Evolutionary conservation across 2,329 filamentous ascomycete genomes (phyloP).

Genomic region (Botrytis aclada): DNA sequence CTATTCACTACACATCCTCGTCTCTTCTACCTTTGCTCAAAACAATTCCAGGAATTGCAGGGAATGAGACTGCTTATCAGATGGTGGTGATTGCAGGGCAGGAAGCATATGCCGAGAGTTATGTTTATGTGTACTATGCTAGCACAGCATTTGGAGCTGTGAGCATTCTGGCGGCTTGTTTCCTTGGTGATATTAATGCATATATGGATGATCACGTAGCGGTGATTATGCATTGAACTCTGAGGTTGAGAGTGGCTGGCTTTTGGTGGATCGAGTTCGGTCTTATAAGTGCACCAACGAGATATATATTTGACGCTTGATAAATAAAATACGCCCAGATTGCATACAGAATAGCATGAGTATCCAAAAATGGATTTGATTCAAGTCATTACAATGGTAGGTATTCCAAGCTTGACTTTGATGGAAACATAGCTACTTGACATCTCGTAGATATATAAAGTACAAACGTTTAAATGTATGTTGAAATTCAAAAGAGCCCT

Average conservation of each 20-base stretch:
- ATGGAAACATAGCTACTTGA: neutral
- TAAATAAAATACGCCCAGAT: neutral
- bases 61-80: constrained; percentile 47
- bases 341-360: neutral
- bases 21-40: constrained; percentile 41
- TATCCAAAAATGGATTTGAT: neutral
- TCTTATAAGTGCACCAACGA: neutral
- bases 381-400: neutral
- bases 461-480: neutral
- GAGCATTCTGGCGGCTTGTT: constrained; percentile 53
- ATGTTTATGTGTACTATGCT: constrained; percentile 33
- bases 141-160: constrained; percentile 59
- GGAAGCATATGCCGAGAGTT: constrained; percentile 20
- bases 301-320: neutral
- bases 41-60: constrained; percentile 41
- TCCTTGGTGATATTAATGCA: constrained; percentile 55
- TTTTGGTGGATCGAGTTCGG: neutral
- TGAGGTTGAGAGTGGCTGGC: neutral
- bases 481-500: neutral
- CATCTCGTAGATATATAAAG: neutral
- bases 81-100: constrained; percentile 52
- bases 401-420: neutral
- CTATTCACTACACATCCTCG: constrained; percentile 38
- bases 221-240: constrained; percentile 14
- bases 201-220: constrained; percentile 40